phyloP scores from a whole-genome alignment of 2,329 filamentous ascomycete species.

The Pseudocercospora cruenta region DNA sequence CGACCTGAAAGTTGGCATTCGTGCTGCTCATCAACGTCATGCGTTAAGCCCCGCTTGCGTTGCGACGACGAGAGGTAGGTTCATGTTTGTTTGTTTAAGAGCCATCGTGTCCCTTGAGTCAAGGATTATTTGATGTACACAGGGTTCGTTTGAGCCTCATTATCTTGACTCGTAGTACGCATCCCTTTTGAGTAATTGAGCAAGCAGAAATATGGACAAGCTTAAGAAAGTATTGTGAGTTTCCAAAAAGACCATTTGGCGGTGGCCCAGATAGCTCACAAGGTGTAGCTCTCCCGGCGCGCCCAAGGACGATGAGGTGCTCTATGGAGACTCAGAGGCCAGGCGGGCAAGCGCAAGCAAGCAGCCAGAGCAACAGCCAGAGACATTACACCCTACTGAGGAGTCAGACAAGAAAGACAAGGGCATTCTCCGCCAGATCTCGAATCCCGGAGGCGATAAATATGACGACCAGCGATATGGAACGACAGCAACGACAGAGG shows the following conservation, averaged over 20 bases:
- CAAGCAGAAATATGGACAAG: slow-evolving; percentile 45
- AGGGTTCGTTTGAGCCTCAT: slow-evolving; percentile 5
- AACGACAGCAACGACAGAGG: slow-evolving; percentile 19
- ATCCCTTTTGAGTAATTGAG: neutral
- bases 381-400: slow-evolving; percentile 15
- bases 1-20: slow-evolving; percentile 3
- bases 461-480: slow-evolving; percentile 23
- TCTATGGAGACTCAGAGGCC: slow-evolving; percentile 37
- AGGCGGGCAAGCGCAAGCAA: slow-evolving; percentile 13
- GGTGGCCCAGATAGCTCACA: neutral
- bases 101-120: slow-evolving; percentile 3
- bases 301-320: slow-evolving; percentile 42
- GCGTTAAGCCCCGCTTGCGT: slow-evolving; percentile 11
- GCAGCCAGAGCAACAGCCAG: slow-evolving; percentile 12
- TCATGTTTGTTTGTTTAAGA: slow-evolving; percentile 8
- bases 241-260: neutral
- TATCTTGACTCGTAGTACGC: slow-evolving; percentile 1
- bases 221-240: slow-evolving; percentile 50
- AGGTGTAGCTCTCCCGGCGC: slow-evolving; percentile 35
- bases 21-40: slow-evolving; percentile 6
- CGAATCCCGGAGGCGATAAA: slow-evolving; percentile 25
- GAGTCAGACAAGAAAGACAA: slow-evolving; percentile 23
- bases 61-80: slow-evolving; percentile 7
- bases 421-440: slow-evolving; percentile 26
- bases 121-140: neutral